These are phyloP conservation scores for Aspergillus fijiensis DNA, from an alignment of 2,329 filamentous ascomycete species.

Conservation along the genomic window DNA sequence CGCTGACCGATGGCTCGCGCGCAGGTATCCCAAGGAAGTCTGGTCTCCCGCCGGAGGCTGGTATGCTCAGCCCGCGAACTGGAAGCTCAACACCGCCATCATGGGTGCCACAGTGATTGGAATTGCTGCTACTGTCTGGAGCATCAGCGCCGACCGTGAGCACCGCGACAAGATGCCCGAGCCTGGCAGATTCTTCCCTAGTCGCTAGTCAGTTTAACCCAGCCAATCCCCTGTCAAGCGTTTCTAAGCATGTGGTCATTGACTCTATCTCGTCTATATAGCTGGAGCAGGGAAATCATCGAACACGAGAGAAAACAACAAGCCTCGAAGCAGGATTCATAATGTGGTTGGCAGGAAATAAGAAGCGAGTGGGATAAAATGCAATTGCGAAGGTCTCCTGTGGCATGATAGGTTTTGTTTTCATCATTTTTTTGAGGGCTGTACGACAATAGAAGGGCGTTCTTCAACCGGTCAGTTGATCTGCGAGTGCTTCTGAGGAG, in stretches of 20 bases:
- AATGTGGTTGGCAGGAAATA: constrained; percentile 15
- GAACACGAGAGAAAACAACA: constrained; percentile 61
- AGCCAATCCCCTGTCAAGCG: constrained; percentile 3
- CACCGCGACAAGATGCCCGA: constrained; percentile 73
- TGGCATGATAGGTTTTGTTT: constrained; percentile 32
- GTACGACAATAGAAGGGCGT: constrained; percentile 42
- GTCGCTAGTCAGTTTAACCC: constrained; percentile 67
- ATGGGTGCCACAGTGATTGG: constrained; percentile 68
- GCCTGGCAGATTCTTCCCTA: constrained; percentile 75
- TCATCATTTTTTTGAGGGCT: constrained; percentile 34
- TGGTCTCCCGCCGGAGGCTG: constrained; percentile 98
- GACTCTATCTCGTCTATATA: constrained; percentile 32
- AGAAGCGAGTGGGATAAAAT: constrained; percentile 12
- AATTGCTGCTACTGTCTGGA: constrained; percentile 68
- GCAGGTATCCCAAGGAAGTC: constrained; percentile 95
- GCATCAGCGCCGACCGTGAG: constrained; percentile 71
- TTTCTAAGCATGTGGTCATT: constrained; percentile 12
- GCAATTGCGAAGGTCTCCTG: constrained; percentile 20
- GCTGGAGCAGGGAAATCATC: constrained; percentile 70
- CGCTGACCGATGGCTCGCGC: constrained; percentile 27
- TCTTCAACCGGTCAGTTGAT: constrained; percentile 38
- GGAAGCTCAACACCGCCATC: constrained; percentile 85
- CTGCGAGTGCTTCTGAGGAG: constrained; percentile 38
- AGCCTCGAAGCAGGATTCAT: constrained; percentile 46
- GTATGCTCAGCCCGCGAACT: constrained; percentile 94